These are phyloP conservation scores for Fusarium oxysporum DNA, from an alignment of 2,329 filamentous ascomycete genomes.

Conservation along the genomic window DNA sequence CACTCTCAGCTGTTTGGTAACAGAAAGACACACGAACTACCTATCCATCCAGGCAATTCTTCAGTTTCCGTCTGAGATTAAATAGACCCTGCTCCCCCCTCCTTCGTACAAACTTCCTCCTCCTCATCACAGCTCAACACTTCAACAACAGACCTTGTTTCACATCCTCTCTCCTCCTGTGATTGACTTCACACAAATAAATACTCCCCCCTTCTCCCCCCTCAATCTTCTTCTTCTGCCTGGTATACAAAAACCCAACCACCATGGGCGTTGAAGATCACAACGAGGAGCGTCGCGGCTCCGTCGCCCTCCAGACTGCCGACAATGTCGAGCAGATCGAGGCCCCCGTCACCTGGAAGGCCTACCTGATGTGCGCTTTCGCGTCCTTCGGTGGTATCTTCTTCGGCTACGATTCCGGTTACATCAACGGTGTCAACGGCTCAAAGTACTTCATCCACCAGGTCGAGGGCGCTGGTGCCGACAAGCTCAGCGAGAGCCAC, in stretches of 20 bases:
- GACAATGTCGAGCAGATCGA: conserved; percentile 70
- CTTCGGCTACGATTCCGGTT: conserved; percentile 83
- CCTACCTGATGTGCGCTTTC: conserved; percentile 76
- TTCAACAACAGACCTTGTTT: conserved; percentile 1
- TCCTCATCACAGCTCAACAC: conserved; percentile 39
- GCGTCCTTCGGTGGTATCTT: conserved; percentile 80
- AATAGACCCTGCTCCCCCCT: conserved; percentile 41
- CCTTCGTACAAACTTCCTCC: conserved; percentile 36
- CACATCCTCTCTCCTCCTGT: conserved; percentile 10
- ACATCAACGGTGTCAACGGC: conserved; percentile 75
- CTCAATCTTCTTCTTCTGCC: not conserved
- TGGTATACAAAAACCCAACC: not conserved
- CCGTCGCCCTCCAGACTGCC: conserved; percentile 55
- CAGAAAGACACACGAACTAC: not conserved
- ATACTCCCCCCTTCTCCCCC: not conserved
- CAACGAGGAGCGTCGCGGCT: conserved; percentile 39
- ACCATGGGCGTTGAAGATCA: conserved; percentile 44
- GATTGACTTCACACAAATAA: conserved; percentile 22
- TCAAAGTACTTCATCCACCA: conserved; percentile 62
- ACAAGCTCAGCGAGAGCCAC: conserved; percentile 55
- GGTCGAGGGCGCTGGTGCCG: conserved; percentile 58
- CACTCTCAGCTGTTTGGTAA: not conserved
- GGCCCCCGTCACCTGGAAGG: conserved; percentile 76
- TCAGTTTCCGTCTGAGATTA: conserved; percentile 40
- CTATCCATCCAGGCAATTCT: not conserved